Evolutionary conservation across 2,329 filamentous ascomycete genomes (phyloP), one percentile per base, ranked within the genome.

Genomic region (Gaeumannomyces sp.): DNA sequence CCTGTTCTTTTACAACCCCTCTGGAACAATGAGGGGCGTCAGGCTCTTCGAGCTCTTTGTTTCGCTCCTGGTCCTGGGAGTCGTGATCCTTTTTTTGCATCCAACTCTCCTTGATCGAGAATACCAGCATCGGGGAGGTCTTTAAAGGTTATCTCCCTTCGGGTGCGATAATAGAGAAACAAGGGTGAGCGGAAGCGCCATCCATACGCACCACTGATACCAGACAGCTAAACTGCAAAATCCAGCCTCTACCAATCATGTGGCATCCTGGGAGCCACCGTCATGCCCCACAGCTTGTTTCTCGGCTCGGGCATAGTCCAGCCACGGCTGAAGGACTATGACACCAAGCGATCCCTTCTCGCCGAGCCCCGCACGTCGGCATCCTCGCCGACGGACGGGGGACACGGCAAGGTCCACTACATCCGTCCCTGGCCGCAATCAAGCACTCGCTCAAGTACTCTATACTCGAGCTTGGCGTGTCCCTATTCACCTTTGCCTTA

Each of bases 401-500:
- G 50, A 25, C 4, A 56, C n/a, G 16, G 50, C n/a, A 56, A 56
- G 50, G 50, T 56, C n/a, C n/a, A 56, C 66, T 95, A 94, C 74
- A 78, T 85, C 8, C 91, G 0, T 91, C 89, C 1, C 80, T 91
- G 2, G 76, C 81, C 7, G 90, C 91, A n/a, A 92, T 95, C 68
- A 83, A 83, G 22, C 84, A 87, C 70, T 93, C 88, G 67, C 83
- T 93, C 71, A 89, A 87, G 66, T 90, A 90, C 73, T 91, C 89
- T 4, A 87, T 91, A 65, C 77, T 83, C 27, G 91, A 95, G 73
- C 78, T 93, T 13, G 79, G 85, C 29, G 29, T 92, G 19, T 90
- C 89, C 0, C 86, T 95, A 45, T 92, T 93, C 73, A 92, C 90
- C 0, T 93, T 94, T 73, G 91, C 91, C 0, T 82, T 95, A 3